Percentiles rank a stretch among this genome's conserved stretches.
phyloP scores from a whole-genome alignment of 257 asterid species.

The Solanum lycopersicoides region DNA sequence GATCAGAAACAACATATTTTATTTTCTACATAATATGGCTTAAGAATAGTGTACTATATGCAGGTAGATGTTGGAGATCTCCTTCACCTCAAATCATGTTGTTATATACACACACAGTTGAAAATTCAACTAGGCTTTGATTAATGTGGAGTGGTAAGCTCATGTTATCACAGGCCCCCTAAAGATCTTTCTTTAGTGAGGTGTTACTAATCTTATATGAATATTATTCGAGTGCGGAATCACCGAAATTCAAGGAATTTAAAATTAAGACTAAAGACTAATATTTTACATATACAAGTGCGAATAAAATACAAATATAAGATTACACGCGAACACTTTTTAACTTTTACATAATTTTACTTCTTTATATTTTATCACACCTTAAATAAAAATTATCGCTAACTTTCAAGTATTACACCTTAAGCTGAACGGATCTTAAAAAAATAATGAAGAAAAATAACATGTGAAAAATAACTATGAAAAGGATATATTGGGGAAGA shows the following conservation, averaged over 20 bases:
- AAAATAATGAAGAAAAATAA: too few relatives aligned
- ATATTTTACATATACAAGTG: neutral
- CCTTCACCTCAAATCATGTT: slow-evolving; percentile 78
- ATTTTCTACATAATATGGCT: neutral
- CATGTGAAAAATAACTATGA: too few relatives aligned
- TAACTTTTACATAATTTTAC: too few relatives aligned
- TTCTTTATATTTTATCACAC: too few relatives aligned
- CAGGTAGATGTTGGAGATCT: slow-evolving; percentile 92
- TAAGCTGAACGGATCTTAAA: too few relatives aligned
- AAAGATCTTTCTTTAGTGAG: slow-evolving; percentile 69
- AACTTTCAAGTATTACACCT: too few relatives aligned
- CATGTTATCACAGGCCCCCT: slow-evolving; percentile 78
- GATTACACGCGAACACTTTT: too few relatives aligned
- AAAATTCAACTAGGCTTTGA: slow-evolving; percentile 43
- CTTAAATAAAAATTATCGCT: too few relatives aligned
- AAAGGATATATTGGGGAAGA: too few relatives aligned
- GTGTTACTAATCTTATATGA: neutral
- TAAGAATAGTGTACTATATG: neutral
- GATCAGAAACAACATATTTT: neutral
- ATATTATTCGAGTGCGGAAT: neutral
- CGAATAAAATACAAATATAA: neutral
- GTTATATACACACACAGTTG: slow-evolving; percentile 69
- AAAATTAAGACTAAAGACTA: too few relatives aligned
- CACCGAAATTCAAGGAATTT: neutral
- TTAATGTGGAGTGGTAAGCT: slow-evolving; percentile 80